Base-by-base conservation (phyloP, 345 rosid genomes). In the Lumnitzera racemosa region DNA sequence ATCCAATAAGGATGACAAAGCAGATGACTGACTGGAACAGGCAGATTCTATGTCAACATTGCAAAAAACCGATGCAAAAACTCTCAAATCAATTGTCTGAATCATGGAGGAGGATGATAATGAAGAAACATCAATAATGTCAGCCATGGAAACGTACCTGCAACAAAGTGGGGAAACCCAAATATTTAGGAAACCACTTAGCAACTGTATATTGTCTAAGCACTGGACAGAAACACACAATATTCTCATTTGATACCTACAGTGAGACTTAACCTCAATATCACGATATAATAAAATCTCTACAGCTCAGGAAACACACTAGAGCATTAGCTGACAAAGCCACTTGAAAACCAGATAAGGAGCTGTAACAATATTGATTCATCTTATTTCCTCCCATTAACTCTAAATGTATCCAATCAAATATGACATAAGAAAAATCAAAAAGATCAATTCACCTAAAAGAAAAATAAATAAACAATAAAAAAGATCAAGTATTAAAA, bases 111-210 rank as follows among this genome's bases (percentile, higher is more conserved):
- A 76, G 59, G 89, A 77, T 5, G 83, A 79, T 53, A 84, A 47
- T 2, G 88, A 74, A 11, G 96, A 88, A 36, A 86, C 74, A 67
- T 94, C 95, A 8, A 90, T 69, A 63, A 90, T 73, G 74, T 84
- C 95, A 56, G 83, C 92, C 71, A 94, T 75, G n/a, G 90, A 94
- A 51, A 86, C 78, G 46, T 90, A 94, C 80, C 96, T 89, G 73
- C 71, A 78, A 56, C 48, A 59, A 59, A 27, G 57, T 50, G 3
- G 60, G 2, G 14, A 11, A 31, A 53, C 2, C 15, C 27, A 11
- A 23, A 29, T 20, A 24, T 53, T 51, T 31, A 16, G 41, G 51
- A 12, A 20, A 23, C 41, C 36, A 60, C 56, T 36, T 41, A 16
- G 0, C 25, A 65, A 65, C 8, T 36, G 15, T 47, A 59, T 27